Base-by-base conservation (phyloP, 805 yeast species). In the Kurtzmaniella cleridarum region DNA sequence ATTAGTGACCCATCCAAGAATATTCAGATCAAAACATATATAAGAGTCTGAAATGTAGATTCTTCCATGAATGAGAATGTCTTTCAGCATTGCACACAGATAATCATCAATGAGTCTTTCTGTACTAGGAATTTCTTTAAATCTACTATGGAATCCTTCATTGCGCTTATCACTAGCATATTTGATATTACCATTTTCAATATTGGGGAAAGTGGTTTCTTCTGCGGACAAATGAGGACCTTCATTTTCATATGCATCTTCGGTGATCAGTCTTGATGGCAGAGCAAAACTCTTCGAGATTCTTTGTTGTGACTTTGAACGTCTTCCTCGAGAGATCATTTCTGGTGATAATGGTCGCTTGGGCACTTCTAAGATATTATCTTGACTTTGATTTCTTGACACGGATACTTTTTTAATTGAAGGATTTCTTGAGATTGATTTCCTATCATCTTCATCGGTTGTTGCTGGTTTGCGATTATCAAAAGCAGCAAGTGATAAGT, bases 41-140 rank as follows among this genome's bases (percentile, higher is more conserved):
- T 69, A 71, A 39, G 66, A 63, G 40, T 76, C 77, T 31, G 79
- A 69, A 5, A 83, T 57, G 54, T 76, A 82, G 52, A 83, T 51
- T 44, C 75, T 70, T 13, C 90, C 90, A 45, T 83, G 90, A 13
- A 80, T 67, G 26, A 83, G 58, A 30, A 83, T 78, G 47, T 83
- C 89, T 38, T 74, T 69, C 14, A 80, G 78, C 24, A 75, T 63
- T 0, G 89, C 89, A 61, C 89, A 81, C 14, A 78, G 70, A 49
- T 64, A 77, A 45, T 80, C 87, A 20, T 73, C 78, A 30, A 81
- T 64, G n/a, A 81, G 63, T 24, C 66, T 57, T 48, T 82, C 90
- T 20, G 52, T 56, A 1, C 58, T 40, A 3, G 78, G 75, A 1
- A 81, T 51, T 32, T 73, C 71, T 32, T 76, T 72, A 56, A 82